phyloP scores from a whole-genome alignment of 2,329 filamentous ascomycete species.

The Ilyonectria sp. region DNA sequence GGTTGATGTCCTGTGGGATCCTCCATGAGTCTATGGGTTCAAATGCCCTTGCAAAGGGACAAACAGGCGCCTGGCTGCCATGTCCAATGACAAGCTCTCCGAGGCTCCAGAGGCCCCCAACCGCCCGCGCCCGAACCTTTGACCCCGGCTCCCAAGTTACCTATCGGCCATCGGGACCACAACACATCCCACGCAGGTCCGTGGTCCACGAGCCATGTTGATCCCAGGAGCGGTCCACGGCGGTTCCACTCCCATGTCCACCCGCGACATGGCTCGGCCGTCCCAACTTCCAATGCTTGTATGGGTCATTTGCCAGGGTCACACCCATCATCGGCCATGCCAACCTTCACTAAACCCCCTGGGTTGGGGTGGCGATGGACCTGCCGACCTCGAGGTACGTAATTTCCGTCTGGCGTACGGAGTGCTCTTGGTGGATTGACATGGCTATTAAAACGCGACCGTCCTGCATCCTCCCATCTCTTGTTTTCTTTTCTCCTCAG shows the following conservation, averaged over 20 bases:
- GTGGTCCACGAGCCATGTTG: constrained; percentile 41
- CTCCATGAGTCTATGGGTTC: not conserved
- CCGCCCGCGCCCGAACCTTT: constrained; percentile 7
- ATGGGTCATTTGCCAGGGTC: constrained; percentile 43
- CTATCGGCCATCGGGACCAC: constrained; percentile 20
- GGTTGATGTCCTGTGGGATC: constrained; percentile 1
- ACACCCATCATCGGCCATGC: constrained; percentile 34
- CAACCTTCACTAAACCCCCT: constrained; percentile 44
- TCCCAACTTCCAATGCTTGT: constrained; percentile 39
- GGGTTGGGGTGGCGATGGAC: constrained; percentile 36
- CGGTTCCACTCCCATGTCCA: constrained; percentile 38
- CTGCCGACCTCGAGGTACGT: constrained; percentile 38
- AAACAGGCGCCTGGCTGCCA: constrained; percentile 8
- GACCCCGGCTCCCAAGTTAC: constrained; percentile 12
- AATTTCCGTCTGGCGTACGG: constrained; percentile 44
- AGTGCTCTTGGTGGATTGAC: constrained; percentile 38
- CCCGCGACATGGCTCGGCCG: constrained; percentile 39
- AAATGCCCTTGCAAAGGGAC: constrained; percentile 6
- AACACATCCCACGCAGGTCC: constrained; percentile 28
- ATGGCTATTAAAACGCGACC: constrained; percentile 64
- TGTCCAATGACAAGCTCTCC: constrained; percentile 17
- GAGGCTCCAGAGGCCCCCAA: not conserved
- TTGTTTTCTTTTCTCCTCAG: constrained; percentile 56
- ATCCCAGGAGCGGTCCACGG: constrained; percentile 35
- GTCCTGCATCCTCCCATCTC: constrained; percentile 50